phyloP scores from a whole-genome alignment of 2,329 filamentous ascomycete genomes.

The Hymenoscyphus linearis region DNA sequence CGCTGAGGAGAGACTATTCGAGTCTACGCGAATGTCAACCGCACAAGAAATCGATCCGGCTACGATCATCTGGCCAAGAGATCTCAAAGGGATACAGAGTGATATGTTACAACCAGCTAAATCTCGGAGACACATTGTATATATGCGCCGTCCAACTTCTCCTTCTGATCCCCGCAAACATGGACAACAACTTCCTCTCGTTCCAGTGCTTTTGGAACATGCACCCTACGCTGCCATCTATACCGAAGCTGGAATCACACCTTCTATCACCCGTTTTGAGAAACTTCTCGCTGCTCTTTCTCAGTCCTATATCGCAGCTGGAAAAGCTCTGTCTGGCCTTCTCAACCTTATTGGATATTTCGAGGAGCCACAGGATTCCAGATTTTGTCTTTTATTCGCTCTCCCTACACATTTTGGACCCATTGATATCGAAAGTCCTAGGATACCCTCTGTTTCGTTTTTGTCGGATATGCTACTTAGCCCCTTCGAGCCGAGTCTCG shows the following conservation, averaged over 20 bases:
- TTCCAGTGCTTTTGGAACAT: slow-evolving; percentile 65
- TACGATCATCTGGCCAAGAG: slow-evolving; percentile 41
- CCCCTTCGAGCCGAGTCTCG: slow-evolving; percentile 59
- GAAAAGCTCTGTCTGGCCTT: slow-evolving; percentile 55
- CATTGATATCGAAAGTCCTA: slow-evolving; percentile 47
- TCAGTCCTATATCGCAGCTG: slow-evolving; percentile 37
- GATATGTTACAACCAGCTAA: slow-evolving; percentile 25
- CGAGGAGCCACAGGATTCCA: slow-evolving; percentile 64
- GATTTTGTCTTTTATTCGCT: slow-evolving; percentile 71
- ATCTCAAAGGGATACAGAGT: slow-evolving; percentile 26
- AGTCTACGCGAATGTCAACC: slow-evolving; percentile 56
- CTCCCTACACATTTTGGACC: slow-evolving; percentile 62
- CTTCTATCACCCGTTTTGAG: slow-evolving; percentile 60
- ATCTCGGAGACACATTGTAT: slow-evolving; percentile 34
- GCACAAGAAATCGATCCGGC: slow-evolving; percentile 54
- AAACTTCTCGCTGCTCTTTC: slow-evolving; percentile 52
- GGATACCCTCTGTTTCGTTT: slow-evolving; percentile 39
- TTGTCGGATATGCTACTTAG: slow-evolving; percentile 47
- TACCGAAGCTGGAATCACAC: slow-evolving; percentile 56
- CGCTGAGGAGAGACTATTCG: slow-evolving; percentile 39
- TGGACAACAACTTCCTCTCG: slow-evolving; percentile 18
- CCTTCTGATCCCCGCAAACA: slow-evolving; percentile 21
- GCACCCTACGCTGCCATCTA: slow-evolving; percentile 59
- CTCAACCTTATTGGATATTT: slow-evolving; percentile 64
- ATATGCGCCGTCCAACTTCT: slow-evolving; percentile 27